Base-by-base conservation (phyloP, 108 stramenopile genomes). In the Stephanodiscus minutulus region DNA sequence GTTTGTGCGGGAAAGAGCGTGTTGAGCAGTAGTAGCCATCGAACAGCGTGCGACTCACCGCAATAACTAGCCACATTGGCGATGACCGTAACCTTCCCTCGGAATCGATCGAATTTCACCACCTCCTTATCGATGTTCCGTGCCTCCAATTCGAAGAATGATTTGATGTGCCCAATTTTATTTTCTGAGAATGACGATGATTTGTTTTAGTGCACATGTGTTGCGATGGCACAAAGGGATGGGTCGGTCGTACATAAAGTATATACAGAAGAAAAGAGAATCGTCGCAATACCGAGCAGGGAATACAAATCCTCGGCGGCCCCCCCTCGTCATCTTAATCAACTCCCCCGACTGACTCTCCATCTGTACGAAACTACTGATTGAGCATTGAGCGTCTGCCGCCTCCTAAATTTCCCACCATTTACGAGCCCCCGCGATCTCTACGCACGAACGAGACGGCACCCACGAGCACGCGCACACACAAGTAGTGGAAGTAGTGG, bases 61-160 rank as follows among this genome's bases (percentile, higher is more conserved):
- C 93, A 95, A 59, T 89, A 79, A 31, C 83, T 86, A 6, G 93
- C 93, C 13, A 95, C 93, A 71, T 95, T 95, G 22, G 88, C 81
- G 17, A 95, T 33, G 20, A 95, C 80, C 0, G 87, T 88, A 2
- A 92, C 88, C 53, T 91, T 82, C 9, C 91, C 93, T 41, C 68
- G 61, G 59, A 91, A 88, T 62, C 77, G 76, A 39, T 68, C 66
- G 68, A 95, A 95, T 39, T 73, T 61, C 28, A 91, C 37, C 27
- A 62, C 17, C 5, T 86, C 66, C 37, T 86, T 87, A 59, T 89
- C 79, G 55, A 95, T 92, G 66, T 95, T 90, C 15, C 87, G 73
- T 22, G 93, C 93, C 35, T 78, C 64, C 59, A 95, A 58, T 49
- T 94, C 85, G 61, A 89, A 94, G 59, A 92, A 95, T 21, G 89